Base-by-base conservation (phyloP, 257 asterid genomes). In the Asclepias syriaca region DNA sequence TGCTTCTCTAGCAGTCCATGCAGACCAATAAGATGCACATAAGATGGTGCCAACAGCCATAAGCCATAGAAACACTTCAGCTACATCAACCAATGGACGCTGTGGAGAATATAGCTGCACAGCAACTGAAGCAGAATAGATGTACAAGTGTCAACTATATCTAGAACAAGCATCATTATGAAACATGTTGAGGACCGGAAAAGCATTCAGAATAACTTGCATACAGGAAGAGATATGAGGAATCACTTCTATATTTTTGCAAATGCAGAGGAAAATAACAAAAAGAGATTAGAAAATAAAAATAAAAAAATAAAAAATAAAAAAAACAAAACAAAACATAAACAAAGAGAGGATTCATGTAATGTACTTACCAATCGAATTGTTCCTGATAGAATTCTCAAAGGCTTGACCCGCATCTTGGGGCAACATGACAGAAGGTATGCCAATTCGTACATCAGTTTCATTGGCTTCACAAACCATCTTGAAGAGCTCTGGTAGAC, bases 361-460 rank as follows among this genome's bases (percentile, higher is more conserved):
- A 13, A 54, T 19, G 57, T 2, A 65, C 86, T 84, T 84, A 95
- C 99, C 96, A 68, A 61, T 74, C 21, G 98, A 87, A 72, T 77
- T 79, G 81, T 82, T 86, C 72, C 24, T 59, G 79, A 90, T 79
- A 66, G 66, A 82, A 65, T 64, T 80, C 73, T 77, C 84, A 85
- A 95, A 85, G 83, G 68, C 82, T 58, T 67, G 70, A 66, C 98
- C 99, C n/a, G 98, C 99, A 82, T 95, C 96, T 75, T 82, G 88
- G 27, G 98, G 96, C 75, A 95, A 95, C 97, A 95, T 95, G 74
- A 95, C 96, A 68, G 90, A 88, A 56, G 99, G 94, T 80, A 95
- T 95, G 70, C 83, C 76, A 32, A 95, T 85, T 63, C 72, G 66
- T 49, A 88, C 81, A 72, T 90, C 84, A 54, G 96, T 81, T 75